Percentiles rank a stretch among this genome's conserved stretches.
Evolutionary conservation across 75 land plant genomes (phyloP).

Genomic region (Sequoiadendron giganteum): DNA sequence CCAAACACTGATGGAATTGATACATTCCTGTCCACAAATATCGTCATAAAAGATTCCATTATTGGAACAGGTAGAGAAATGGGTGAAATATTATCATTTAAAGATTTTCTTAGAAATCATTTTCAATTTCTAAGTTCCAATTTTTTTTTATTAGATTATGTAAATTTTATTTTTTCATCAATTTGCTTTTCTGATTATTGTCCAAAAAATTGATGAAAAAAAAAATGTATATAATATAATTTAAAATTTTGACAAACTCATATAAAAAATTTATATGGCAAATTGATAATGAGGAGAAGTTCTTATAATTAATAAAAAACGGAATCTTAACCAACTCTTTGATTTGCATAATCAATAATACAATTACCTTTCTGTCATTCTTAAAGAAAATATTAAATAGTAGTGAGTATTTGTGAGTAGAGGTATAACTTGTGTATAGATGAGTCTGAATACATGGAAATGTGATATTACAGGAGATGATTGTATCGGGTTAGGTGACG

Average conservation of each 20-base stretch:
- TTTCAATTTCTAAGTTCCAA: too few species aligned
- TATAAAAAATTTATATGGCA: too few species aligned
- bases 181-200: too few species aligned
- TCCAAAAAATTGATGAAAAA: too few species aligned
- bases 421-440: not conserved
- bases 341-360: too few species aligned
- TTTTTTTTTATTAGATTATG: too few species aligned
- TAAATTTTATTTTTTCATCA: too few species aligned
- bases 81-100: not conserved
- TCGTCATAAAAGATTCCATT: slow-evolving; percentile 20
- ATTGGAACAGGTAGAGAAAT: slow-evolving; percentile 40
- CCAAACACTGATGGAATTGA: slow-evolving; percentile 76
- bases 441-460: not conserved
- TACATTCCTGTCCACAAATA: slow-evolving; percentile 18
- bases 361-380: not conserved
- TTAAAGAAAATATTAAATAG: not conserved
- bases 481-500: slow-evolving; percentile 33
- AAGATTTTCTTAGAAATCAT: not conserved
- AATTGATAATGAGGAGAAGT: too few species aligned
- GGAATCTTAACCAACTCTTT: too few species aligned
- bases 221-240: too few species aligned
- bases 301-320: too few species aligned
- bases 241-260: too few species aligned
- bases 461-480: slow-evolving; percentile 46
- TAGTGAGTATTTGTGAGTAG: not conserved